A percentile compares a stretch with the other conserved stretches of the same genome.
Conservation (phyloP, 2,329 filamentous ascomycete genomes). For the Fusarium sp. region DNA sequence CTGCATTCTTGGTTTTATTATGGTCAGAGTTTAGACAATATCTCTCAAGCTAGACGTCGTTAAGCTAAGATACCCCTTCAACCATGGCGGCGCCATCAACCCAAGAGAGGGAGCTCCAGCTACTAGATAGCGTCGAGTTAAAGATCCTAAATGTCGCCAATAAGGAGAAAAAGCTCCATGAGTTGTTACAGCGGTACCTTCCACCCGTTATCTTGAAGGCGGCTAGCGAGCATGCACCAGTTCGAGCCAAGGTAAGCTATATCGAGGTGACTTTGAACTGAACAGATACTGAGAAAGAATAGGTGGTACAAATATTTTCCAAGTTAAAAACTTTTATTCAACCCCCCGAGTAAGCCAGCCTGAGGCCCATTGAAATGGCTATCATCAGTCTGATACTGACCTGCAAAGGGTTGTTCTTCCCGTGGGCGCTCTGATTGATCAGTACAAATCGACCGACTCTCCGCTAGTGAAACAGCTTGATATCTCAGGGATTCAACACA, state of each 20-base stretch:
- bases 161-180: constrained; percentile 85
- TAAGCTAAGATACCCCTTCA: neutral
- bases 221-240: constrained; percentile 81
- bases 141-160: constrained; percentile 83
- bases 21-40: neutral
- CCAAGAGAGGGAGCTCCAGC: constrained; percentile 81
- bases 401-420: constrained; percentile 77
- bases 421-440: constrained; percentile 84
- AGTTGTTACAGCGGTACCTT: constrained; percentile 82
- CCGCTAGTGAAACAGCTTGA: constrained; percentile 89
- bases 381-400: constrained; percentile 13
- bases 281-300: constrained; percentile 6
- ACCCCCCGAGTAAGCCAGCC: constrained; percentile 56
- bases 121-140: constrained; percentile 88
- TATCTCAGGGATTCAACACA: constrained; percentile 89
- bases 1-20: neutral
- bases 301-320: constrained; percentile 66
- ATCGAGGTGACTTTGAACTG: neutral
- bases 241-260: constrained; percentile 77
- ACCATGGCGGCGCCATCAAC: constrained; percentile 56
- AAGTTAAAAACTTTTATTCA: constrained; percentile 69
- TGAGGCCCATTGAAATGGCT: neutral
- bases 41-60: neutral
- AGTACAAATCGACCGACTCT: constrained; percentile 84
- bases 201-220: constrained; percentile 88